These are phyloP conservation scores for Licmophora abbreviata DNA, from an alignment of 108 stramenopile genomes.

Conservation along the genomic window DNA sequence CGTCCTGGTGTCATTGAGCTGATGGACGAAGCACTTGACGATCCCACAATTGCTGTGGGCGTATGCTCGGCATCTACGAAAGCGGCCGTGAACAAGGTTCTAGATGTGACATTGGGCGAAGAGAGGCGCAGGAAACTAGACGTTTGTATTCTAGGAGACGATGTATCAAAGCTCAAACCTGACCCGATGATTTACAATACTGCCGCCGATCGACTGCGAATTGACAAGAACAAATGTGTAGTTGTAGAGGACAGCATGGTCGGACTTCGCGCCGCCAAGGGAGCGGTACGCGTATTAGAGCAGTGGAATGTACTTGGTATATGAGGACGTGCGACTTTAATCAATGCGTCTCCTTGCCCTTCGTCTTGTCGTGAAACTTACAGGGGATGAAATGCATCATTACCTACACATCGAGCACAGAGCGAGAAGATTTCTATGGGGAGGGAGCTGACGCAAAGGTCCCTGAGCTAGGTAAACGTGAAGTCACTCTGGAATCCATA, in stretches of 20 bases:
- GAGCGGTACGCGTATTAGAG: constrained; percentile 38
- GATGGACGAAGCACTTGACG: constrained; percentile 83
- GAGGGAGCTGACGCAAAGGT: constrained; percentile 75
- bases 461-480: constrained; percentile 56
- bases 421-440: constrained; percentile 71
- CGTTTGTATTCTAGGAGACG: constrained; percentile 83
- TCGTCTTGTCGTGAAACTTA: neutral
- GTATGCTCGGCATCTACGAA: constrained; percentile 88
- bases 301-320: neutral
- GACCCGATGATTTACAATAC: constrained; percentile 80
- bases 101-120: constrained; percentile 68
- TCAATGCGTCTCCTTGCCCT: neutral
- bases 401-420: constrained; percentile 78
- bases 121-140: constrained; percentile 61
- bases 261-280: constrained; percentile 81
- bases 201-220: constrained; percentile 57
- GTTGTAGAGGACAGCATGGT: constrained; percentile 86
- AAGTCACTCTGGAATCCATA: constrained; percentile 58
- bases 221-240: constrained; percentile 54
- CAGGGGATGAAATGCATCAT: constrained; percentile 80
- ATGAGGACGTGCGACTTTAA: no score
- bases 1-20: constrained; percentile 77
- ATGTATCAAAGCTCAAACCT: constrained; percentile 80
- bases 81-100: constrained; percentile 70
- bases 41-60: constrained; percentile 71